Evolutionary conservation across 768 basidiomycete genomes (phyloP), one percentile per base, ranked within the genome.

Genomic region (Russula olivacea): DNA sequence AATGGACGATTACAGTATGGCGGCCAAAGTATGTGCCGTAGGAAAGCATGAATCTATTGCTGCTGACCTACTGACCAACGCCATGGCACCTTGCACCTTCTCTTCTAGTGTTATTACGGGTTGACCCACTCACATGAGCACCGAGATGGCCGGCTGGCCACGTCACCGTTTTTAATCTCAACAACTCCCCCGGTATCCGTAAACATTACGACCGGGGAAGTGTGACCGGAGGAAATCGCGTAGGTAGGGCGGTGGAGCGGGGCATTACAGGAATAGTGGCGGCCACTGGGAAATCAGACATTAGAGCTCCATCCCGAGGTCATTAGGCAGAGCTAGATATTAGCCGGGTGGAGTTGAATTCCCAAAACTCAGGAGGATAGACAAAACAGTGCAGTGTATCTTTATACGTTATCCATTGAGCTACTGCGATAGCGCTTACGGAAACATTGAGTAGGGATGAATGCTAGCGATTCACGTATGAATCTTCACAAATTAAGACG

Each of bases 391-490:
- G 30, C 15, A 23, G 17, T 34, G 12, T 6, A 36, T 36, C 36
- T 12, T 12, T 10, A 25, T 45, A 41, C 19, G 23, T 34, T 57
- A 45, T 51, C 41, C 30, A 38, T 15, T 25, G 36, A n/a, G 14
- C 11, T 41, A 21, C 12, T 28, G 34, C 15, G 21, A 30, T 30
- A 23, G 34, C 14, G 52, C 25, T 23, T 30, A 60, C 8, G 17
- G 21, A 10, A 36, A 21, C 15, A 63, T 50, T 63, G 62, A 59
- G 57, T 30, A 52, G 62, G 8, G 62, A 48, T 48, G 19, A 25
- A 41, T 51, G 19, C 14, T 47, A 41, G 36, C n/a, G 48, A 41
- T 63, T 47, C 36, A 54, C 17, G 19, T 40, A 47, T 30, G 52
- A 54, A 54, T 41, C 21, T 40, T 3, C 40, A 61, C 60, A 56